A percentile compares a stretch with the other conserved stretches of the same genome.
Evolutionary conservation across 2,329 filamentous ascomycete species (phyloP).

Genomic region (Cryphonectria nitschkei): DNA sequence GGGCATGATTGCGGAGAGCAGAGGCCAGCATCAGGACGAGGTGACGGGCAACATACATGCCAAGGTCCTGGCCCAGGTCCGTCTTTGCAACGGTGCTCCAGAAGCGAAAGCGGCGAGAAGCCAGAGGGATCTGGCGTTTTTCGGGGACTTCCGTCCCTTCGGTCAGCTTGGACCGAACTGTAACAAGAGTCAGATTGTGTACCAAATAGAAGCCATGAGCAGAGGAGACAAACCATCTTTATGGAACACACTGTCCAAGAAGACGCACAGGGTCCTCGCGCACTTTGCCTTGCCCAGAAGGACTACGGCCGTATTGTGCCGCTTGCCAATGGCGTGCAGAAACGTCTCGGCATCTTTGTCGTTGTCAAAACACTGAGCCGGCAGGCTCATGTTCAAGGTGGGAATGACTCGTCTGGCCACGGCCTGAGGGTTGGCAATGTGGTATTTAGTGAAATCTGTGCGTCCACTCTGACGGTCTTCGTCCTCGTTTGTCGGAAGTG

Average conservation of each 20-base stretch:
- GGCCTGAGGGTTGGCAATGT: background rate
- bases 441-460: background rate
- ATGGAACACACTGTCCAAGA: background rate
- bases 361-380: constrained; percentile 5
- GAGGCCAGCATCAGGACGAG: constrained; percentile 3
- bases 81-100: constrained; percentile 1
- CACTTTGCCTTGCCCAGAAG: background rate
- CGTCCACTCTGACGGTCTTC: background rate
- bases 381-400: background rate
- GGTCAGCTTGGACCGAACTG: background rate
- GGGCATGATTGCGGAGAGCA: background rate
- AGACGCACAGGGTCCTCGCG: background rate
- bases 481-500: background rate
- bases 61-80: background rate
- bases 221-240: background rate
- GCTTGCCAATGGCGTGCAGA: background rate
- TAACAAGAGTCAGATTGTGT: background rate
- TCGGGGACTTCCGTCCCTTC: background rate
- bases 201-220: background rate
- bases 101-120: background rate
- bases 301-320: background rate
- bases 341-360: background rate
- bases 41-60: constrained; percentile 2
- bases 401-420: background rate
- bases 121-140: background rate